Evolutionary conservation across 2,329 filamentous ascomycete species (phyloP).

Genomic region (Monascus ruber): DNA sequence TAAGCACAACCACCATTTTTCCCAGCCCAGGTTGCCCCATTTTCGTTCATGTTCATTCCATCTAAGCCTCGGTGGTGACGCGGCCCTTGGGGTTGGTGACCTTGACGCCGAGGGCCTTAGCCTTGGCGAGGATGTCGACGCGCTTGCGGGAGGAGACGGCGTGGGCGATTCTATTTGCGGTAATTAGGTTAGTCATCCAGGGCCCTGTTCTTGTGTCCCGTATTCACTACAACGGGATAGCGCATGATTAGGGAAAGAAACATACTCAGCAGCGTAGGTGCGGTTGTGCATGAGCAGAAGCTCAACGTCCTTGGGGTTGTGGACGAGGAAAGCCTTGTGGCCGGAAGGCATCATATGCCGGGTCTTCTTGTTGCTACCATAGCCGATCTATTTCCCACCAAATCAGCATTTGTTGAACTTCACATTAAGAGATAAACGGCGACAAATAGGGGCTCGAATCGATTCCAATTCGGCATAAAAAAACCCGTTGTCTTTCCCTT

Average conservation of each 20-base stretch:
- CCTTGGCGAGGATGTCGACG: conserved; percentile 92
- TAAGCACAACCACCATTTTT: neutral
- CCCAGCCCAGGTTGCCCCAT: neutral
- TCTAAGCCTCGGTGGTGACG: conserved; percentile 81
- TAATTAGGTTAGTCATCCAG: conserved; percentile 2
- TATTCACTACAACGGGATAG: neutral
- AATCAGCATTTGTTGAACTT: conserved; percentile 3
- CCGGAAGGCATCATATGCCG: conserved; percentile 97
- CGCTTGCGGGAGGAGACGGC: conserved; percentile 97
- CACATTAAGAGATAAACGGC: no score
- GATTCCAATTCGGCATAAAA: neutral
- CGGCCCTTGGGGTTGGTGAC: conserved; percentile 99
- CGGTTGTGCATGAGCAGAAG: conserved; percentile 99
- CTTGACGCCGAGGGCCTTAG: conserved; percentile 98
- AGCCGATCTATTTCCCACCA: conserved; percentile 64
- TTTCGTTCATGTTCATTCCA: conserved; percentile 36
- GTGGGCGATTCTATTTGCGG: conserved; percentile 69
- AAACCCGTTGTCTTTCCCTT: neutral
- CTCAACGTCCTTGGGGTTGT: conserved; percentile 91
- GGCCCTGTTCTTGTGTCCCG: neutral
- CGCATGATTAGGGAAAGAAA: conserved; percentile 12
- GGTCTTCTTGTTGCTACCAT: conserved; percentile 99
- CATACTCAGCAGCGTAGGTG: conserved; percentile 97
- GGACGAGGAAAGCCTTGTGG: conserved; percentile 99
- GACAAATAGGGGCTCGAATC: no score